Base-by-base conservation (phyloP, 2,329 filamentous ascomycete genomes). In the Thermomyces lanuginosus region DNA sequence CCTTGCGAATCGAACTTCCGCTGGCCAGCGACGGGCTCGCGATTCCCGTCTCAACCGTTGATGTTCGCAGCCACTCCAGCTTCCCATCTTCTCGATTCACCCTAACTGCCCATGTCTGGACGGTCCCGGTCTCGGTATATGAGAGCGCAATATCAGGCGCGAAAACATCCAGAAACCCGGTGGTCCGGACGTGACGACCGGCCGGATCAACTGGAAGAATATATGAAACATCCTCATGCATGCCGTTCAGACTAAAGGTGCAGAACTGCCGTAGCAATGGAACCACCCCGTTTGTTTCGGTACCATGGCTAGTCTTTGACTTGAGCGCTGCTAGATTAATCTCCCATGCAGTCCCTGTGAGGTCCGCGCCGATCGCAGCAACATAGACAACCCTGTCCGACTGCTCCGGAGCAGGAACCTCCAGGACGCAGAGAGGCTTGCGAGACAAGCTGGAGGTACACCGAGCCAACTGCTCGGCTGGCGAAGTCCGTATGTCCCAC, bases 141-240 rank as follows among this genome's bases (percentile, higher is more conserved):
- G 83, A 89, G 14, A 92, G 72, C 8, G 81, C 82, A 26, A 91
- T 72, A 44, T 92, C 83, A 20, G 76, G 72, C 7, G 82, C 78
- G 48, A 92, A 92, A 0, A 80, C 69, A 48, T 92, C 83, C 16
- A 92, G 64, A 36, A 83, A 91, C 0, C 76, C 79, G 3, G 80
- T 79, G 7, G 72, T 68, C 3, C 74, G 63, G 1, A 74, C 69
- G 20, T 67, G 61, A 7, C 76, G 72, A 1, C 83, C 84, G 1
- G 82, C 83, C 26, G 83, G 82, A 42, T 92, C 84, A 24, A 92
- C 81, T 0, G 83, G 80, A 6, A 92, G 58, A 10, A 92, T 60
- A 36, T 66, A 68, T 3, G 56, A 55, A 12, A 69, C 48, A 30
- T 66, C 61, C 29, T 64, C 58, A 5, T 60, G 49, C 18, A 60